Percentiles rank a stretch among this genome's conserved stretches.
These are phyloP conservation scores for Rhododendron ferrugineum DNA, from an alignment of 148 eudicot species.

Conservation along the genomic window DNA sequence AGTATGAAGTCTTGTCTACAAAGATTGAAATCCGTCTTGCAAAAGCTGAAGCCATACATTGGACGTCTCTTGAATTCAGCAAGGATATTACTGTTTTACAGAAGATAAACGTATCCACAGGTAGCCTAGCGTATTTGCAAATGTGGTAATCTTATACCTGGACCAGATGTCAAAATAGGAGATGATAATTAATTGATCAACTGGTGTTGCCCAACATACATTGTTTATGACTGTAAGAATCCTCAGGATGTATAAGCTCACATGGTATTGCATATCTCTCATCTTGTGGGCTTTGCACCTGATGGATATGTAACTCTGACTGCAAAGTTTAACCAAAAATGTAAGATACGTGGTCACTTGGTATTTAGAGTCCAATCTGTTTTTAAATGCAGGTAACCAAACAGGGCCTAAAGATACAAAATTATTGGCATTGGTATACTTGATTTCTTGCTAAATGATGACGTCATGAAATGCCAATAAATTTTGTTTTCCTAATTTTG, in stretches of 20 bases:
- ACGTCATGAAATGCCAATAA: background rate
- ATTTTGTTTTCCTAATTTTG: background rate
- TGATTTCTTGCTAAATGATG: background rate
- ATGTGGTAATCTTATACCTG: background rate
- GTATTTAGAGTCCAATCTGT: background rate
- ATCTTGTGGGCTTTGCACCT: background rate
- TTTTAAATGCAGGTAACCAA: background rate
- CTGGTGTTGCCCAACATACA: background rate
- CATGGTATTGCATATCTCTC: background rate
- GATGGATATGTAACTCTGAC: background rate
- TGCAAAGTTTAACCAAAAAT: background rate
- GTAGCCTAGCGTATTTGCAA: slow-evolving; percentile 29
- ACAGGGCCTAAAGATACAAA: background rate
- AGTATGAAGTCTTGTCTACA: slow-evolving; percentile 69
- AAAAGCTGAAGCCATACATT: slow-evolving; percentile 72
- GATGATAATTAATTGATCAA: background rate
- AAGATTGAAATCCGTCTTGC: slow-evolving; percentile 92
- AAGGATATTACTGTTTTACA: slow-evolving; percentile 38
- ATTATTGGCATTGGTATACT: background rate
- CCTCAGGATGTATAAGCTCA: background rate
- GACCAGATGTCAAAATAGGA: background rate
- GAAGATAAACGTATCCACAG: slow-evolving; percentile 40
- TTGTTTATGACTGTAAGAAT: background rate
- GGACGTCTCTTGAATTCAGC: slow-evolving; percentile 78
- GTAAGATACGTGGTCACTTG: background rate